Conservation (phyloP, 352 stramenopile genomes). For the Phytophthora brassicae region DNA sequence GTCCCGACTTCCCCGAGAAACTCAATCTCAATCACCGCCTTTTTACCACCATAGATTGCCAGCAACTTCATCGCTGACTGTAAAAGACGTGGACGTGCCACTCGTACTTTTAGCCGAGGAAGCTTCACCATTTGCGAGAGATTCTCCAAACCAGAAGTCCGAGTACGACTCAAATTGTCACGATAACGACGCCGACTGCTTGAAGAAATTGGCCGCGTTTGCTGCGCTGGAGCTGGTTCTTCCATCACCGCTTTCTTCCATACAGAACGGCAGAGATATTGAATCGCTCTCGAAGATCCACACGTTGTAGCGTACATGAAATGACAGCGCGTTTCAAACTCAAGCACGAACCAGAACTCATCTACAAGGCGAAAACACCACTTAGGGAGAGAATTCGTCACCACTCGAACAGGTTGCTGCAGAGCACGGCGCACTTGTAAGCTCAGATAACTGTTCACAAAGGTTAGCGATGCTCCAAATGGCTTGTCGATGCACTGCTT, state of each 20-base stretch:
- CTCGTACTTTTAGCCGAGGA: constrained; percentile 73
- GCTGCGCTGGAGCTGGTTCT: constrained; percentile 27
- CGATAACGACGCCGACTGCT: constrained; percentile 32
- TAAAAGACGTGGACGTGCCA: constrained; percentile 58
- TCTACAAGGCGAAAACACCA: constrained; percentile 59
- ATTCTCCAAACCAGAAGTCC: constrained; percentile 44
- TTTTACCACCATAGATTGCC: constrained; percentile 72
- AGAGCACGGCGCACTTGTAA: constrained; percentile 61
- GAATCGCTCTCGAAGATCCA: constrained; percentile 65
- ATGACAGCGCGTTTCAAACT: constrained; percentile 63
- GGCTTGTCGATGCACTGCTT: constrained; percentile 18
- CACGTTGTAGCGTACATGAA: constrained; percentile 73
- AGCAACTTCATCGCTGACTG: constrained; percentile 76
- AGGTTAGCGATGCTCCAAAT: constrained; percentile 20
- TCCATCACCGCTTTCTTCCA: constrained; percentile 66
- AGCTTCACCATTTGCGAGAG: constrained; percentile 74
- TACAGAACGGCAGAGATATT: constrained; percentile 65
- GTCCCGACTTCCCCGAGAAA: constrained; percentile 81
- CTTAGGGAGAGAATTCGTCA: constrained; percentile 57
- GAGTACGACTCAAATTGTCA: constrained; percentile 38
- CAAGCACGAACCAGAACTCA: constrained; percentile 63
- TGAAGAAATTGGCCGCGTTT: constrained; percentile 10
- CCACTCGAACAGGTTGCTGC: constrained; percentile 61
- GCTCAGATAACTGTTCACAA: constrained; percentile 64
- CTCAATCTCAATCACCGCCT: constrained; percentile 78